These are phyloP conservation scores for Leishmania amazonensis DNA, from an alignment of 208 protist species.

Conservation along the genomic window DNA sequence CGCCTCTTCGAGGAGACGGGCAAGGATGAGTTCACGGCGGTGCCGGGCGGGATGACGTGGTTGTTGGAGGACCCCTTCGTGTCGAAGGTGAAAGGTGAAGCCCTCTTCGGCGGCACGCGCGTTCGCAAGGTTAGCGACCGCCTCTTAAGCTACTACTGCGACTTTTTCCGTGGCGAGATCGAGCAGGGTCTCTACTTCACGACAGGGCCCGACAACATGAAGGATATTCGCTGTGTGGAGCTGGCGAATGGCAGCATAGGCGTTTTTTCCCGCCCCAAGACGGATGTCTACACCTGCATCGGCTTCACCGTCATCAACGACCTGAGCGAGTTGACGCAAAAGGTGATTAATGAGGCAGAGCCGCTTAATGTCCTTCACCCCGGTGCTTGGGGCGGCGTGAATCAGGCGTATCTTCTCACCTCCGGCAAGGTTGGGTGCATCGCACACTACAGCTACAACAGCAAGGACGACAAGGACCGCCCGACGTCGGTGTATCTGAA, in stretches of 20 bases:
- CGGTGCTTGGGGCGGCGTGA: constrained; percentile 64
- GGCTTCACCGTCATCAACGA: constrained; percentile 63
- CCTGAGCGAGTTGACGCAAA: constrained; percentile 47
- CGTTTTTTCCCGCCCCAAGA: constrained; percentile 65
- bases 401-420: constrained; percentile 66
- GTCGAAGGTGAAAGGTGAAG: constrained; percentile 50
- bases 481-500: constrained; percentile 59
- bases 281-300: constrained; percentile 51
- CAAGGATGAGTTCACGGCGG: constrained; percentile 59
- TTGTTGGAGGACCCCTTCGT: constrained; percentile 58
- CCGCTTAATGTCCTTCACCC: constrained; percentile 60
- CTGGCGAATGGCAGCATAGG: constrained; percentile 50
- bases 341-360: constrained; percentile 48
- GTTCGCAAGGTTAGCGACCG: constrained; percentile 41
- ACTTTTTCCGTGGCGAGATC: constrained; percentile 54
- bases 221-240: constrained; percentile 56
- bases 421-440: constrained; percentile 67
- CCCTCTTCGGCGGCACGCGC: constrained; percentile 55
- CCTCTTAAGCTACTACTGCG: constrained; percentile 54
- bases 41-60: constrained; percentile 49
- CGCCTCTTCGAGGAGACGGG: constrained; percentile 58
- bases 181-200: constrained; percentile 52
- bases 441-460: constrained; percentile 71
- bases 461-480: constrained; percentile 37
- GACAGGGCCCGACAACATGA: constrained; percentile 59